Percentiles rank a stretch among this genome's conserved stretches.
phyloP scores from a whole-genome alignment of 2,329 filamentous ascomycete genomes.

The Cladobotryum mycophilum region DNA sequence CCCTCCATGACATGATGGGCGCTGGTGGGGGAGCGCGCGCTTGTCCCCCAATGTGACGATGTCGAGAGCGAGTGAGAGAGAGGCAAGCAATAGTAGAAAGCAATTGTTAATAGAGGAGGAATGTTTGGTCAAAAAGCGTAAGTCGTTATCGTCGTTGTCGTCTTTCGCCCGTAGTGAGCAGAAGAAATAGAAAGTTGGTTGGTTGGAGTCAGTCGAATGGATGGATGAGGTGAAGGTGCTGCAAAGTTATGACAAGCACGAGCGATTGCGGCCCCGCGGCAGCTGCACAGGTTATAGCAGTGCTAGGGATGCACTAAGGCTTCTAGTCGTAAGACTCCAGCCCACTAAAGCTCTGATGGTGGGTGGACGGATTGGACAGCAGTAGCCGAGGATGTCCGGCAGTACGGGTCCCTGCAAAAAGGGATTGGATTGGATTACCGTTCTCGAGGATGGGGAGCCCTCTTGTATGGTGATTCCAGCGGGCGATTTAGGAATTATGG shows the following conservation, averaged over 20 bases:
- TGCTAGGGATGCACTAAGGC: neutral
- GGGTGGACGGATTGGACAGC: too few relatives aligned
- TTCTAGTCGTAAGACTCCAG: neutral
- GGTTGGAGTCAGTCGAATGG: neutral
- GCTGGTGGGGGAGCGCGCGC: constrained; percentile 7
- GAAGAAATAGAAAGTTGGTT: neutral
- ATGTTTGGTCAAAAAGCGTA: too few relatives aligned
- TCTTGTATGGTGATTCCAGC: too few relatives aligned
- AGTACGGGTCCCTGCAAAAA: neutral
- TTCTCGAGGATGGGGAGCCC: too few relatives aligned
- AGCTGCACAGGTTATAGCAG: constrained; percentile 3
- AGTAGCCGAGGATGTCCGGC: constrained; percentile 11
- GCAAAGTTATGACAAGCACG: neutral
- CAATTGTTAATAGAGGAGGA: neutral
- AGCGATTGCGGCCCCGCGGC: constrained; percentile 16
- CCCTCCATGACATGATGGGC: constrained; percentile 84
- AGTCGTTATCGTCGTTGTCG: too few relatives aligned
- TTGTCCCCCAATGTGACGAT: constrained; percentile 2
- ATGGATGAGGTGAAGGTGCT: too few relatives aligned
- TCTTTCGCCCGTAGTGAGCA: neutral
- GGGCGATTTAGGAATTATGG: too few relatives aligned
- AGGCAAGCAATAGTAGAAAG: neutral
- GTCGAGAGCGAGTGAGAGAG: neutral
- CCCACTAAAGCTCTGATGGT: too few relatives aligned
- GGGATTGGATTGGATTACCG: too few relatives aligned